Evolutionary conservation across 2,329 filamentous ascomycete genomes (phyloP).

Genomic region (Monilinia polystroma): DNA sequence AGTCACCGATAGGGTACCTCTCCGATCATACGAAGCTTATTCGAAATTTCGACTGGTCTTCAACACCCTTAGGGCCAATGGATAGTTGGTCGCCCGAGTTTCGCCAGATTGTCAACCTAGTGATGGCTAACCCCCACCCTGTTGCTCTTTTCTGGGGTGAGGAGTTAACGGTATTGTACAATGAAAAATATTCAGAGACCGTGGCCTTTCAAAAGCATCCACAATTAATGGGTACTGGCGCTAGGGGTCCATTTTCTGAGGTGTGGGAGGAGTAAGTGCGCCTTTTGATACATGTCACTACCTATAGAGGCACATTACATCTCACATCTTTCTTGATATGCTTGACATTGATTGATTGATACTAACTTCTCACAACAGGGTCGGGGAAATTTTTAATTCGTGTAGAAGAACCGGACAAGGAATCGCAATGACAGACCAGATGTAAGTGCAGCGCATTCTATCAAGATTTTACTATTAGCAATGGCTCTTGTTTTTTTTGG

Average conservation of each 20-base stretch:
- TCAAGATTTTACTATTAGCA: neutral
- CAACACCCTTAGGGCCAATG: constrained; percentile 71
- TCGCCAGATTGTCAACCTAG: constrained; percentile 72
- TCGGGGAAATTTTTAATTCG: constrained; percentile 65
- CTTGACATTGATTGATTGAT: neutral
- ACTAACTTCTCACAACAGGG: constrained; percentile 29
- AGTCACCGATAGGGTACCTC: constrained; percentile 47
- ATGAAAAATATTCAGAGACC: constrained; percentile 66
- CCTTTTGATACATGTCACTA: neutral
- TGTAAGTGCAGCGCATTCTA: constrained; percentile 35
- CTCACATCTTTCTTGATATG: neutral
- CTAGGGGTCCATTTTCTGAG: constrained; percentile 62
- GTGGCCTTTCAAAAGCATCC: constrained; percentile 78
- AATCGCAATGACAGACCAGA: constrained; percentile 78
- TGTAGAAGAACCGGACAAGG: constrained; percentile 70
- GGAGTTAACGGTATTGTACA: constrained; percentile 64
- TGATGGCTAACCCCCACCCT: constrained; percentile 75
- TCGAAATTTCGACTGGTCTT: constrained; percentile 68
- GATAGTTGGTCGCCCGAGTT: constrained; percentile 65
- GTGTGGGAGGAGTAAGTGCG: constrained; percentile 60
- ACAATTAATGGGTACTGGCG: constrained; percentile 55
- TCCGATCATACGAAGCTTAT: constrained; percentile 70
- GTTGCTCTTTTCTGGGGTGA: constrained; percentile 76
- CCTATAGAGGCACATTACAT: neutral
- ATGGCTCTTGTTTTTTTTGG: too few relatives aligned